phyloP scores from a whole-genome alignment of 768 basidiomycete genomes.

The Asterophora parasitica region DNA sequence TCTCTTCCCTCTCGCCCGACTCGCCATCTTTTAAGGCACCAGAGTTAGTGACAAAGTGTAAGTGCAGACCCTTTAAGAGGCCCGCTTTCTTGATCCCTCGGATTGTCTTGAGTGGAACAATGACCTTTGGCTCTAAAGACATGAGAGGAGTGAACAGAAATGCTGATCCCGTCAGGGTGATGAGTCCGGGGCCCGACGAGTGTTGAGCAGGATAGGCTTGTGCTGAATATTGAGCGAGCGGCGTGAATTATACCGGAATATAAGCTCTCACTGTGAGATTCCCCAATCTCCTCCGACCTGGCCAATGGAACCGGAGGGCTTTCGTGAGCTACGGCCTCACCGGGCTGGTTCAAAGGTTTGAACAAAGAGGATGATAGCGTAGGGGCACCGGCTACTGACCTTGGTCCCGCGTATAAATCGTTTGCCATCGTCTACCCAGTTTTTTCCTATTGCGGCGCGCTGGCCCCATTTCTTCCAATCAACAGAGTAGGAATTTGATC shows the following conservation, averaged over 20 bases:
- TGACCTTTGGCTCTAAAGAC: conserved; percentile 38
- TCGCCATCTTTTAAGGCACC: conserved; percentile 19
- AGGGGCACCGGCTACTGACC: conserved; percentile 18
- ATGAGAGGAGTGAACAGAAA: conserved; percentile 55
- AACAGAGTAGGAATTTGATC: conserved; percentile 14
- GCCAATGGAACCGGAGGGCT: neutral
- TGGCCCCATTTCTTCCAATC: conserved; percentile 58
- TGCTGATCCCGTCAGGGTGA: conserved; percentile 46
- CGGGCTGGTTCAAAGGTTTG: neutral
- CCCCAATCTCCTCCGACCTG: neutral
- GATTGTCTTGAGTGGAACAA: conserved; percentile 41
- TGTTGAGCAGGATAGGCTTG: conserved; percentile 61
- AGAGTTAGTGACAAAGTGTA: conserved; percentile 40
- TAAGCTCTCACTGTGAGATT: conserved; percentile 5
- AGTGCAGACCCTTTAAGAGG: conserved; percentile 45
- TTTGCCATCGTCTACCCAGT: conserved; percentile 37
- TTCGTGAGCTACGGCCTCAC: neutral
- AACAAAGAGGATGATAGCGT: neutral
- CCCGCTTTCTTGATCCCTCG: conserved; percentile 56
- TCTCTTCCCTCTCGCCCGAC: conserved; percentile 42
- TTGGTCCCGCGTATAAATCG: conserved; percentile 30
- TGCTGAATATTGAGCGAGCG: conserved; percentile 6
- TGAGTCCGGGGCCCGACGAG: conserved; percentile 48
- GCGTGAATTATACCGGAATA: neutral
- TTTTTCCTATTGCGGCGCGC: conserved; percentile 42